Evolutionary conservation across 345 rosid species (phyloP).

Genomic region (Eucalyptus virginea): DNA sequence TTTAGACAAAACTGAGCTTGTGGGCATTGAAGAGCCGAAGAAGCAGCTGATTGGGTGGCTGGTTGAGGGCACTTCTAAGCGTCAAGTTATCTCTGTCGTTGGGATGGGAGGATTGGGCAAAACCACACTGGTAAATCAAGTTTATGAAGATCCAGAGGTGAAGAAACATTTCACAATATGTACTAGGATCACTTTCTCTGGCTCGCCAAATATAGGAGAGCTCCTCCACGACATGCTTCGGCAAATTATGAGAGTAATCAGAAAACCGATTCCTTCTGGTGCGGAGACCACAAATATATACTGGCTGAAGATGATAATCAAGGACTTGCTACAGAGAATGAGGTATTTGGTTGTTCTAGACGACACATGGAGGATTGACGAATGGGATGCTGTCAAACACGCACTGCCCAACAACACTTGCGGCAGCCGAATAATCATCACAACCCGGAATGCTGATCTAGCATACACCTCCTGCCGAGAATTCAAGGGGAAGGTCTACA

Average conservation of each 20-base stretch:
- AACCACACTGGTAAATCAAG: constrained; percentile 26
- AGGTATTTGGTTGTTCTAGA: constrained; percentile 24
- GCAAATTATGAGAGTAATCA: constrained; percentile 5
- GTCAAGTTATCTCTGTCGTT: constrained; percentile 5
- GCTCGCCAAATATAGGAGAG: constrained; percentile 1
- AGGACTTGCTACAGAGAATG: not conserved
- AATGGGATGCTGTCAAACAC: constrained; percentile 22
- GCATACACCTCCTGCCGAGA: constrained; percentile 7
- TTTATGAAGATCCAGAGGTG: constrained; percentile 9
- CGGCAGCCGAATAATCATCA: constrained; percentile 21
- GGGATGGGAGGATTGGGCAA: constrained; percentile 40
- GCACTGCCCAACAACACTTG: constrained; percentile 7
- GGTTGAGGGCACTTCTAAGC: not conserved
- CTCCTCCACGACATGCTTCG: constrained; percentile 4
- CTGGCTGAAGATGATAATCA: constrained; percentile 1
- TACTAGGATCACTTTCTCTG: constrained; percentile 19
- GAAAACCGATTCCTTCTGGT: constrained; percentile 8
- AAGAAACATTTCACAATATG: constrained; percentile 3
- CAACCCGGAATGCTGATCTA: constrained; percentile 16
- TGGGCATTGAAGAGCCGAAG: constrained; percentile 21
- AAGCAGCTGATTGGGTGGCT: constrained; percentile 6
- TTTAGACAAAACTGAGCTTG: constrained; percentile 18
- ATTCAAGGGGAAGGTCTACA: constrained; percentile 8
- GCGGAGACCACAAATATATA: constrained; percentile 3
- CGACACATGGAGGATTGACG: constrained; percentile 14